Evolutionary conservation across 2,329 filamentous ascomycete genomes (phyloP).

Genomic region (Cordyceps militaris): DNA sequence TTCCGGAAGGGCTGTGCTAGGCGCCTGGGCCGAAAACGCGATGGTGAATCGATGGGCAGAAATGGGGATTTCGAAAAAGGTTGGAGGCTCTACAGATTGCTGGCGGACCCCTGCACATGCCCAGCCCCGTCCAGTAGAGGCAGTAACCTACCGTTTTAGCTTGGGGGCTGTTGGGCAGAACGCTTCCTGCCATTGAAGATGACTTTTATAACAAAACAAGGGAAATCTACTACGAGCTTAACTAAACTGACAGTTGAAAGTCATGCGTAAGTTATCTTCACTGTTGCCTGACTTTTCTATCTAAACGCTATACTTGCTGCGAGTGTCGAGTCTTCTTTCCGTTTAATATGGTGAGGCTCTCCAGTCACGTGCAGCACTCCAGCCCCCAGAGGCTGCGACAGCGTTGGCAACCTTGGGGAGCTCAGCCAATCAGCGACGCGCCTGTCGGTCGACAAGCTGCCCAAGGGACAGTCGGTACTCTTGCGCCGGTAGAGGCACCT

Average conservation of each 20-base stretch:
- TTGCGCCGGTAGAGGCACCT: constrained; percentile 12
- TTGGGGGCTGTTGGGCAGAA: not conserved
- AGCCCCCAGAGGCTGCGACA: constrained; percentile 5
- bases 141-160: not conserved
- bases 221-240: not conserved
- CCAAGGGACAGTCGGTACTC: constrained; percentile 8
- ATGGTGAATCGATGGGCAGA: constrained; percentile 1
- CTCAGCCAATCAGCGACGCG: constrained; percentile 22
- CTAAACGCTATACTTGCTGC: not conserved
- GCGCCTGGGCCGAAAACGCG: not conserved
- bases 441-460: constrained; percentile 18
- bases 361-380: constrained; percentile 6
- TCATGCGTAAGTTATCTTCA: not conserved
- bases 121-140: not conserved
- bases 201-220: not conserved
- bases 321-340: not conserved
- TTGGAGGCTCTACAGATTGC: constrained; percentile 6
- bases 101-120: not conserved
- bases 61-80: constrained; percentile 6
- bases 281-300: not conserved
- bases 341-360: not conserved
- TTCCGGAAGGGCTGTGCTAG: not conserved
- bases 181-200: not conserved
- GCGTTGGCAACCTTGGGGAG: constrained; percentile 5
- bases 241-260: not conserved